These are phyloP conservation scores for Colletotrichum sp. DNA, from an alignment of 2,329 filamentous ascomycete genomes.

Conservation along the genomic window DNA sequence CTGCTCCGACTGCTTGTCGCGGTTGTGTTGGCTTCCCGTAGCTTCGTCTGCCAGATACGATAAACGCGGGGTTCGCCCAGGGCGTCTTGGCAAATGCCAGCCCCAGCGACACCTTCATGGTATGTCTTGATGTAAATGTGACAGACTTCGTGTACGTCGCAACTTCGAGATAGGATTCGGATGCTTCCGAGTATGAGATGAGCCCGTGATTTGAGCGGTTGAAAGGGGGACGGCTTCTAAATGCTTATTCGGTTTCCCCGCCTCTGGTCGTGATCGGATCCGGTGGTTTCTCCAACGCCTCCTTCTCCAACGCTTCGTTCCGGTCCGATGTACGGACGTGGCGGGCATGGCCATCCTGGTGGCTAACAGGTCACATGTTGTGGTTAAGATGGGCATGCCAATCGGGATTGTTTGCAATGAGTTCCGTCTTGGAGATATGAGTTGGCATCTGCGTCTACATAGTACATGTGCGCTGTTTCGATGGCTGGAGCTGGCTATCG, in stretches of 20 bases:
- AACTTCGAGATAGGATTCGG: neutral
- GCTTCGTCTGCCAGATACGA: neutral
- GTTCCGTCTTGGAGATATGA: neutral
- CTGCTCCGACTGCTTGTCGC: neutral
- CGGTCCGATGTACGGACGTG: constrained; percentile 14
- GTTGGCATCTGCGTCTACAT: neutral
- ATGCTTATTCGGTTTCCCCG: neutral
- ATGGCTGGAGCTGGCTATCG: neutral
- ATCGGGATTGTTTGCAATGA: neutral
- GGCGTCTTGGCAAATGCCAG: neutral
- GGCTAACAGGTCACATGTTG: neutral
- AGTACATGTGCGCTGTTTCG: neutral
- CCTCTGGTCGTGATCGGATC: neutral
- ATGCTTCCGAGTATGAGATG: neutral
- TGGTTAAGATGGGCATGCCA: neutral
- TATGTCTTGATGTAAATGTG: neutral
- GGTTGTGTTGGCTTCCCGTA: constrained; percentile 15
- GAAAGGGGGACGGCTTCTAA: neutral
- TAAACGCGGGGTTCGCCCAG: neutral
- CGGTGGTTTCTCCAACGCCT: neutral
- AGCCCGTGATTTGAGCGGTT: neutral
- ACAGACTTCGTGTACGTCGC: neutral
- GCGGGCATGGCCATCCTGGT: constrained; percentile 8
- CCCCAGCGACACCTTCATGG: constrained; percentile 3
- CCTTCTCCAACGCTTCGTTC: neutral